Evolutionary conservation across 306 rosid species (phyloP), one percentile per base, ranked within the genome.

Genomic region (Quercus wislizeni): DNA sequence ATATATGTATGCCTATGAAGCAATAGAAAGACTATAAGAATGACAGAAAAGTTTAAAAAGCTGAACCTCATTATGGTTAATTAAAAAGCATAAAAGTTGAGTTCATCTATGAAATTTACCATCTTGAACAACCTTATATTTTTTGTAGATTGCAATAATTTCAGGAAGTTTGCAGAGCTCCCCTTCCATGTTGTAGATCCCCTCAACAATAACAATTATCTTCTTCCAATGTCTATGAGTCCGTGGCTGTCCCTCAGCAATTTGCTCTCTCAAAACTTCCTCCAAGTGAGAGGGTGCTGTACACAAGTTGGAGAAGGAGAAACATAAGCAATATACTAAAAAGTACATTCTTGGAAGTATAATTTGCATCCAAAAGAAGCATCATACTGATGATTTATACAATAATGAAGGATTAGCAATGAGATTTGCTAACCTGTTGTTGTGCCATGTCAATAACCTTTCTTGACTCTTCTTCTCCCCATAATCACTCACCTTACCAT

Each of bases 211-310:
- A 55, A 92, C 96, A 70, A 90, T 81, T 56, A 94, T 90, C 88
- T 94, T 94, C 84, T 90, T 94, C 97, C 98, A 94, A 17, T 96
- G 98, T 79, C 98, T 88, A 75, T 88, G 97, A 15, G 97, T 90
- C 85, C 97, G 84, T 35, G 97, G 98, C 71, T 92, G 97, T 81
- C 98, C 97, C 3, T 92, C 98, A 2, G 97, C 98, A 79, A 92
- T 89, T 69, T 94, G 93, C 82, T 94, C 97, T 84, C 96, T 90
- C 82, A 94, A 84, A 62, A 94, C 92, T 78, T 89, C 89, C 81
- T 94, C 98, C 76, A 94, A 83, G 77, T 90, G 97, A 28, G 90
- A 81, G 25, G 98, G 97, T 52, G 88, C 98, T 94, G 82, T 76
- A 73, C 31, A 73, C 77, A 78, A 75, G 58, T 33, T 46, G 61